Evolutionary conservation across 257 asterid species (phyloP).

Genomic region (Solanum piurae): DNA sequence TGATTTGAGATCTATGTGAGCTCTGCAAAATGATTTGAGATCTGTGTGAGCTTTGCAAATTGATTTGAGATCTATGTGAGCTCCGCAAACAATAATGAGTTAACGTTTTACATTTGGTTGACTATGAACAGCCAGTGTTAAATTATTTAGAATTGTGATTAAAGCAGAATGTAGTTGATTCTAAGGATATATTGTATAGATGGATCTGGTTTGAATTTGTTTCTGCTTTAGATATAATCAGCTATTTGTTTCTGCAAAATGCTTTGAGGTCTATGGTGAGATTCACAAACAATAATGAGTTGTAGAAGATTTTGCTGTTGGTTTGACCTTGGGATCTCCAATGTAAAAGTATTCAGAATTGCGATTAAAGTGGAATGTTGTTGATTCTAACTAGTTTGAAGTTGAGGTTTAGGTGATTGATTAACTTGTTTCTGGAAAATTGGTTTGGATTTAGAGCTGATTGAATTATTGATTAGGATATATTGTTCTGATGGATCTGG

Average conservation of each 20-base stretch:
- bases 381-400: background rate
- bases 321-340: background rate
- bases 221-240: background rate
- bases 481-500: background rate
- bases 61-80: background rate
- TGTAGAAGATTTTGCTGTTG: background rate
- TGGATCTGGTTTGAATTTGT: background rate
- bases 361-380: background rate
- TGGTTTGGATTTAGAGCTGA: background rate
- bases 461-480: background rate
- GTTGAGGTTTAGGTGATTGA: background rate
- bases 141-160: background rate
- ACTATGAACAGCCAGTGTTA: background rate
- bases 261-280: background rate
- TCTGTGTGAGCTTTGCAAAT: no score
- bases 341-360: background rate
- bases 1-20: background rate
- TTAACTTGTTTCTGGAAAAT: background rate
- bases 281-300: background rate
- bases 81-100: background rate
- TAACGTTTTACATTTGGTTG: background rate
- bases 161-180: background rate
- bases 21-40: background rate
- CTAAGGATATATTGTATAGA: background rate
- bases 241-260: background rate